Evolutionary conservation across 371 early-diverging fungal genomes (phyloP).

Genomic region (Apophysomyces trapeziformis): DNA sequence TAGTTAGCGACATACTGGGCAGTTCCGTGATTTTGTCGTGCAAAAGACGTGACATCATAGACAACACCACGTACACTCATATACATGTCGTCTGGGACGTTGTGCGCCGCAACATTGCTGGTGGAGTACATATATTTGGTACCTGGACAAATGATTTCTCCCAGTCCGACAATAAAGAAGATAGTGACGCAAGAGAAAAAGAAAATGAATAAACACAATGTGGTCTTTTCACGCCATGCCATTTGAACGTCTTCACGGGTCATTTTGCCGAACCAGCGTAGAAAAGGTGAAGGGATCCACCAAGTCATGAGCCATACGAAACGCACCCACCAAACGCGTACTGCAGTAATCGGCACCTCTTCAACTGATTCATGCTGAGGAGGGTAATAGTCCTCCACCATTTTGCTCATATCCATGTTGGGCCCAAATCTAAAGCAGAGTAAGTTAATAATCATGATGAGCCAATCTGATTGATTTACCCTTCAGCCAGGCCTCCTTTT

Average conservation of each 20-base stretch:
- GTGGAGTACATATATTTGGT: conserved; percentile 66
- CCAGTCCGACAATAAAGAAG: conserved; percentile 91
- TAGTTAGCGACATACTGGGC: conserved; percentile 47
- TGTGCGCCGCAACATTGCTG: conserved; percentile 52
- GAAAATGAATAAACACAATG: conserved; percentile 88
- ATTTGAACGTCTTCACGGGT: conserved; percentile 84
- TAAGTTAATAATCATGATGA: not conserved
- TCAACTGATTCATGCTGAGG: conserved; percentile 62
- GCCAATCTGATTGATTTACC: conserved; percentile 32
- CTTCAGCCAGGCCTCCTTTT: conserved; percentile 49
- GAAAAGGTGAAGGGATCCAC: conserved; percentile 81
- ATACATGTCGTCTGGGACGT: conserved; percentile 52
- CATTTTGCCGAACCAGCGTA: conserved; percentile 75
- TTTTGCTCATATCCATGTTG: conserved; percentile 50
- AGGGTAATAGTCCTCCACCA: conserved; percentile 53
- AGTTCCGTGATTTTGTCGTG: conserved; percentile 52
- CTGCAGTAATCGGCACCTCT: conserved; percentile 57
- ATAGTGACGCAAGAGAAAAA: conserved; percentile 79
- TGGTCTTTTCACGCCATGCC: conserved; percentile 97
- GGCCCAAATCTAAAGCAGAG: conserved; percentile 48
- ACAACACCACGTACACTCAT: conserved; percentile 74
- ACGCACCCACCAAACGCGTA: conserved; percentile 83
- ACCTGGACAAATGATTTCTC: conserved; percentile 86
- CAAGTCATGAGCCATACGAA: conserved; percentile 89
- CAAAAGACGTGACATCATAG: conserved; percentile 72